Percentiles rank a stretch among this genome's conserved stretches.
Evolutionary conservation across 495 filamentous ascomycete genomes (phyloP).

Genomic region (Podospora didyma): DNA sequence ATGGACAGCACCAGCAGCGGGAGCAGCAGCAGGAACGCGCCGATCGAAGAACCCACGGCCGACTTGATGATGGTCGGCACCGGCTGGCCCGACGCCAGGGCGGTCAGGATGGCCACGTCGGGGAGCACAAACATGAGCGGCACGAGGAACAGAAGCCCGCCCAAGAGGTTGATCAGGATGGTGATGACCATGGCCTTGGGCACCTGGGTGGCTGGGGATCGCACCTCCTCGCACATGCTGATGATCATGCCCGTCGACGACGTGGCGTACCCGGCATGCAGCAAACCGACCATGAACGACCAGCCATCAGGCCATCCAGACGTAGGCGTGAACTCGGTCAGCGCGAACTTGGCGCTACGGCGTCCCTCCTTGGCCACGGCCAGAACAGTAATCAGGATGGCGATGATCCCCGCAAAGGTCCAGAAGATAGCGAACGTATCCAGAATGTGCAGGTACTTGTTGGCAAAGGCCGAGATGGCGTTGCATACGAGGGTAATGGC

Average conservation of each 20-base stretch:
- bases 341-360: slow-evolving; percentile 35
- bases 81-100: slow-evolving; percentile 37
- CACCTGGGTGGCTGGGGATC: slow-evolving; percentile 43
- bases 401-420: slow-evolving; percentile 45
- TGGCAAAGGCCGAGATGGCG: slow-evolving; percentile 52
- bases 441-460: slow-evolving; percentile 52
- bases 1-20: slow-evolving; percentile 47
- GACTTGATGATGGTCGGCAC: slow-evolving; percentile 43
- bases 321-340: slow-evolving; percentile 41
- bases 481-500: slow-evolving; percentile 53
- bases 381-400: slow-evolving; percentile 40
- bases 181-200: slow-evolving; percentile 51
- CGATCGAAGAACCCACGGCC: slow-evolving; percentile 42
- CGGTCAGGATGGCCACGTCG: slow-evolving; percentile 38
- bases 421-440: slow-evolving; percentile 53
- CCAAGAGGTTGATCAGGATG: slow-evolving; percentile 44
- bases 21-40: slow-evolving; percentile 43
- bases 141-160: slow-evolving; percentile 46
- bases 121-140: slow-evolving; percentile 49
- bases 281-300: slow-evolving; percentile 45
- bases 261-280: slow-evolving; percentile 48
- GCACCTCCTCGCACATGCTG: slow-evolving; percentile 50
- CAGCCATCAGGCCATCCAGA: slow-evolving; percentile 48
- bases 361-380: slow-evolving; percentile 44
- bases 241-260: slow-evolving; percentile 53